Evolutionary conservation across 495 filamentous ascomycete species (phyloP).

Genomic region (Neurospora terricola): DNA sequence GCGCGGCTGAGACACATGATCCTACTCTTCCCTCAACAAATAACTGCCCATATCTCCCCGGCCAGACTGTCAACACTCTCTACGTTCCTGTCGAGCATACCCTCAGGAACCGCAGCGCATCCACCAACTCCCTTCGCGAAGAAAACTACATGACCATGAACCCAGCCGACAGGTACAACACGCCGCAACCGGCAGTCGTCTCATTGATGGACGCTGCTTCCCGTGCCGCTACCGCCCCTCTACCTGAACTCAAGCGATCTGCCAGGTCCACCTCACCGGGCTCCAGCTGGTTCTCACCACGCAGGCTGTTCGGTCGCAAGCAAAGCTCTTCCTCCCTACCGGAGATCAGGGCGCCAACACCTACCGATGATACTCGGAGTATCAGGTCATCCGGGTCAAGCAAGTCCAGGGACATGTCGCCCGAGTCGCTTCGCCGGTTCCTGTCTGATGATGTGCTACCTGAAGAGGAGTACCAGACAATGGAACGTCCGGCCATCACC

Average conservation of each 20-base stretch:
- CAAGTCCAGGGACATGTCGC: conserved; percentile 37
- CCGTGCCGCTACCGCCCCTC: conserved; percentile 49
- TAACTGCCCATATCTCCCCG: conserved; percentile 75
- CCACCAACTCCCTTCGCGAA: conserved; percentile 36
- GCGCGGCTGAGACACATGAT: conserved; percentile 64
- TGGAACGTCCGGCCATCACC: conserved; percentile 16
- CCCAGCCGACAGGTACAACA: conserved; percentile 63
- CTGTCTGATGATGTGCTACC: conserved; percentile 26
- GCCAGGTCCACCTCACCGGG: conserved; percentile 39
- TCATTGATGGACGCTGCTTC: conserved; percentile 31
- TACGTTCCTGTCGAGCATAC: conserved; percentile 64
- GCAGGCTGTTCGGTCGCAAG: conserved; percentile 33
- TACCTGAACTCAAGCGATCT: conserved; percentile 32
- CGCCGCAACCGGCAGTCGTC: conserved; percentile 48
- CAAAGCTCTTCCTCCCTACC: conserved; percentile 21
- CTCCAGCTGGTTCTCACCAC: conserved; percentile 33
- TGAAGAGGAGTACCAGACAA: conserved; percentile 7
- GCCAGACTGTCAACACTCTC: conserved; percentile 74
- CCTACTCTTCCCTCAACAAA: conserved; percentile 59
- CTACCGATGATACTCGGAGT: conserved; percentile 18
- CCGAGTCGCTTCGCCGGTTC: conserved; percentile 36
- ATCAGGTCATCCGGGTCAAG: conserved; percentile 26
- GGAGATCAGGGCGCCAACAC: neutral
- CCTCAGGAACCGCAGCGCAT: conserved; percentile 40
- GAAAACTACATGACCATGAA: conserved; percentile 62